Conservation (phyloP, 805 yeast species). For the Brettanomyces bruxellensis region DNA sequence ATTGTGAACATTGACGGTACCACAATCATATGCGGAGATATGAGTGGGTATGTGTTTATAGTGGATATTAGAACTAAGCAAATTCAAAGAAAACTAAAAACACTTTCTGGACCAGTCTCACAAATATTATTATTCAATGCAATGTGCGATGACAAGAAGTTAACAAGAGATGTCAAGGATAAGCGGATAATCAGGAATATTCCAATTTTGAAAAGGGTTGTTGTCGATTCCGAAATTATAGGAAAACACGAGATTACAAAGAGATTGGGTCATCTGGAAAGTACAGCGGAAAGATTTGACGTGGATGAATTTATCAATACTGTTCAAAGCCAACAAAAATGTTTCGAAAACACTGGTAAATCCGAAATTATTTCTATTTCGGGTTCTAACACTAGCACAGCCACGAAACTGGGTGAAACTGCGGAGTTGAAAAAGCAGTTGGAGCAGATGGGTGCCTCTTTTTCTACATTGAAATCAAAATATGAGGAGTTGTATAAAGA, state of each 20-base stretch:
- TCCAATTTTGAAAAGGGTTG: constrained; percentile 58
- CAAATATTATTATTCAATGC: constrained; percentile 15
- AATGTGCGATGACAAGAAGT: constrained; percentile 7
- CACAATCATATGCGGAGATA: constrained; percentile 62
- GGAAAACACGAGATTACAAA: constrained; percentile 36
- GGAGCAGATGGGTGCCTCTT: constrained; percentile 5
- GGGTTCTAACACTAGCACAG: background rate
- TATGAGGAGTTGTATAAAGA: constrained; percentile 11
- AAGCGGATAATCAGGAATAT: constrained; percentile 31
- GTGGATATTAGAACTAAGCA: constrained; percentile 68
- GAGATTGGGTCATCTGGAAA: constrained; percentile 20
- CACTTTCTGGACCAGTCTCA: constrained; percentile 19
- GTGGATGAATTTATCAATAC: constrained; percentile 41
- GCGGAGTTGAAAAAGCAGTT: constrained; percentile 5
- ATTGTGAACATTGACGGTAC: constrained; percentile 70
- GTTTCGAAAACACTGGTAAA: constrained; percentile 32
- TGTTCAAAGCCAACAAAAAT: constrained; percentile 42
- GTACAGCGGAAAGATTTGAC: constrained; percentile 21
- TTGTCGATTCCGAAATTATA: constrained; percentile 32
- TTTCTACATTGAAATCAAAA: constrained; percentile 6
- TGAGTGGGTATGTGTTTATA: constrained; percentile 54
- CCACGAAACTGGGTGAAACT: background rate
- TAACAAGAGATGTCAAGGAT: constrained; percentile 19
- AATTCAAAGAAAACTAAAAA: constrained; percentile 46
- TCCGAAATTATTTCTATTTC: background rate